Evolutionary conservation across 2,329 filamentous ascomycete species (phyloP), one percentile per base, ranked within the genome.

Genomic region (Curvularia sp.): DNA sequence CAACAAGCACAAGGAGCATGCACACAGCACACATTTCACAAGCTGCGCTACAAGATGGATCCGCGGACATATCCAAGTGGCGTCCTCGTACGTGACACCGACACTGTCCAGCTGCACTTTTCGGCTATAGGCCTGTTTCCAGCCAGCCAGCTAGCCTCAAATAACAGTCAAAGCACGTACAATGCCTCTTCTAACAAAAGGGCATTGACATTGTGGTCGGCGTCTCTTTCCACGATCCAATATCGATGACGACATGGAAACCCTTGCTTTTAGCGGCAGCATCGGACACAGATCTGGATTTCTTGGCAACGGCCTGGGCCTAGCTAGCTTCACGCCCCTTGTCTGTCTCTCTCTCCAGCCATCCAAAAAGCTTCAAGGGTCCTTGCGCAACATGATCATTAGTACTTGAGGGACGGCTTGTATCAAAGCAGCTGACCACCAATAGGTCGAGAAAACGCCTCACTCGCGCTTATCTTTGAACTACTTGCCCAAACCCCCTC

Each of bases 301-400:
- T 43, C 68, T 70, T 69, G 68, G 68, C 68, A 70, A 70, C 67
- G 68, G 68, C 66, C 63, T 65, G 60, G 64, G 59, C 59, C 61
- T 42, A 45, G 18, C 51, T 54, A 32, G 48, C 25, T 25, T n/a
- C 38, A 18, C 15, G 21, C 23, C 46, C 46, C 56, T 55, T 39
- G 41, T 50, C 52, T 51, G 52, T 27, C 56, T 51, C 34, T 36
- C 34, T 36, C 25, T 25, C 55, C 47, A 27, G 47, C 48, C 41
- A 34, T 41, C 49, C 49, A 58, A 46, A 25, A 12, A 19, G 39
- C 49, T 39, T 28, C 39, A 45, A 47, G 38, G 47, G 21, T n/a
- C 51, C 45, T 50, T 57, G 41, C 50, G 36, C 50, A 32, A 43
- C 43, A 36, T 54, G 30, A 42, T 19, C 15, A 42, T 15, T 15